Evolutionary conservation across 2,329 filamentous ascomycete genomes (phyloP).

Genomic region (Colletotrichum abscissum): DNA sequence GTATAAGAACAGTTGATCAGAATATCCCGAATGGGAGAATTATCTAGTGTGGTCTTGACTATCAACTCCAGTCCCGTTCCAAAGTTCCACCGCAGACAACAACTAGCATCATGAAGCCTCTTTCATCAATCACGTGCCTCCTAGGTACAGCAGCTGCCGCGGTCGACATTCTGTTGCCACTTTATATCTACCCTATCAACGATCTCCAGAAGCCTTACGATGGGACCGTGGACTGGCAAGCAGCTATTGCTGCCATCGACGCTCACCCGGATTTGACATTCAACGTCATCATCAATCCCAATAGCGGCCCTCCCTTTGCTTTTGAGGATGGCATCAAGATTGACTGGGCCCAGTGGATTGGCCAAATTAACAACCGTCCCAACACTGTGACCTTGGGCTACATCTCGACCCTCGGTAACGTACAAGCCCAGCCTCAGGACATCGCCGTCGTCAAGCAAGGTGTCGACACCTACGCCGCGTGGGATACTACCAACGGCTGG

Average conservation of each 20-base stretch:
- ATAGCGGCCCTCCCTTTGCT: constrained; percentile 7
- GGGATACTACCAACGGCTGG: not conserved
- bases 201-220: not conserved
- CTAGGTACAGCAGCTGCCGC: not conserved
- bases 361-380: constrained; percentile 9
- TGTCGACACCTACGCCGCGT: constrained; percentile 1
- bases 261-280: constrained; percentile 6
- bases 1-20: not conserved
- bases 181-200: constrained; percentile 16
- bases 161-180: constrained; percentile 4
- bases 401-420: constrained; percentile 15
- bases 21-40: not conserved
- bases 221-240: constrained; percentile 7
- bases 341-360: constrained; percentile 20
- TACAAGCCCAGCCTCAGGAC: not conserved
- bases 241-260: constrained; percentile 10
- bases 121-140: not conserved
- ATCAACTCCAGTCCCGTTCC: not conserved
- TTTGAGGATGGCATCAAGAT: constrained; percentile 8
- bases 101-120: not conserved
- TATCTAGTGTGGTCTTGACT: not conserved
- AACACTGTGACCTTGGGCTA: constrained; percentile 11
- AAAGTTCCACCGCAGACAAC: not conserved
- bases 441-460: not conserved
- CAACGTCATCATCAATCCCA: constrained; percentile 14